These are phyloP conservation scores for Umbilicaria muhlenbergii DNA, from an alignment of 495 filamentous ascomycete genomes.

Conservation along the genomic window DNA sequence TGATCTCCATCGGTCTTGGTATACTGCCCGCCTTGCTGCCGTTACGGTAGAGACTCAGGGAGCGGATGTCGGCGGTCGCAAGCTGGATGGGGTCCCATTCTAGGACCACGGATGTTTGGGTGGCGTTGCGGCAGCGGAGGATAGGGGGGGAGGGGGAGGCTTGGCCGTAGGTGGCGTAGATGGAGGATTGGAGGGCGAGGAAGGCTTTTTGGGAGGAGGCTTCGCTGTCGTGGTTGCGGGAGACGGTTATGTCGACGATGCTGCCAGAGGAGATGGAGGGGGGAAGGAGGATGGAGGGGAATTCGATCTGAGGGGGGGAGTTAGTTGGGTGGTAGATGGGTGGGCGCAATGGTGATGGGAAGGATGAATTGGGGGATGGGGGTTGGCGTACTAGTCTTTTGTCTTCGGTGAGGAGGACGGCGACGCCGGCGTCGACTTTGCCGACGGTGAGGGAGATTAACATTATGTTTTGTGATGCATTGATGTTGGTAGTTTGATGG, in stretches of 20 bases:
- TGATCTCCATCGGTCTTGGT: conserved; percentile 67
- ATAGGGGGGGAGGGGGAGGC: conserved; percentile 61
- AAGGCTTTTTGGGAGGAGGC: conserved; percentile 55
- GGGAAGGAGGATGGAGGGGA: conserved; percentile 92
- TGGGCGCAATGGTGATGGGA: neutral
- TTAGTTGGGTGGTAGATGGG: neutral
- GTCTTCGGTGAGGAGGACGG: conserved; percentile 90
- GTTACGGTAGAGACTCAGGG: conserved; percentile 83
- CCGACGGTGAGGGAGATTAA: conserved; percentile 95
- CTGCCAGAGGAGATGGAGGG: conserved; percentile 85
- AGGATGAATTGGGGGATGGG: neutral
- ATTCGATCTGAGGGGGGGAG: conserved; percentile 62
- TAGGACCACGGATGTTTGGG: conserved; percentile 90
- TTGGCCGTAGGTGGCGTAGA: conserved; percentile 73
- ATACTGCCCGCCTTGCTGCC: conserved; percentile 91
- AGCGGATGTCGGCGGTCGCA: conserved; percentile 79
- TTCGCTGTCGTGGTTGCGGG: conserved; percentile 74
- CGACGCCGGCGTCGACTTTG: conserved; percentile 97
- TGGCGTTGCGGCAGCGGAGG: conserved; percentile 85
- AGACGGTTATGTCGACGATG: conserved; percentile 94
- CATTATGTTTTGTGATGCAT: conserved; percentile 38
- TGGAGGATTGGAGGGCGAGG: conserved; percentile 67
- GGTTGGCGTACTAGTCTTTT: conserved; percentile 70
- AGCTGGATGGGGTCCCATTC: conserved; percentile 95
- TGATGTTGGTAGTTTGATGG: neutral